Evolutionary conservation across 2,329 filamentous ascomycete genomes (phyloP).

Genomic region (Albophoma yamanashiensis): DNA sequence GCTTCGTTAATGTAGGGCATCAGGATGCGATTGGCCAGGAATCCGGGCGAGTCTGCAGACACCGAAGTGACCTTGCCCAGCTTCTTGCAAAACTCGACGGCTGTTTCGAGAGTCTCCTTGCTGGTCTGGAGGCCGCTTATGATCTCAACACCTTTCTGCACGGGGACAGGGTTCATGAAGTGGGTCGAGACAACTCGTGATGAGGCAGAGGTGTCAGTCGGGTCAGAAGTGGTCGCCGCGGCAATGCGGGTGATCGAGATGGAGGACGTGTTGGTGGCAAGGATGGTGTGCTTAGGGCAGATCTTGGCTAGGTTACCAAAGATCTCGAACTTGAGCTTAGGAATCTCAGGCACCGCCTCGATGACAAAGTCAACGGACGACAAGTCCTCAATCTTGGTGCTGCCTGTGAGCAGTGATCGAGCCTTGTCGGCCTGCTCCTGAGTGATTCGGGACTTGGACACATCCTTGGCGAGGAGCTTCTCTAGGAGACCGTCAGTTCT

Average conservation of each 20-base stretch:
- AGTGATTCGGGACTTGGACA: conserved; percentile 76
- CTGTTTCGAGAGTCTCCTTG: conserved; percentile 66
- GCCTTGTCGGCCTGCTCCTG: conserved; percentile 68
- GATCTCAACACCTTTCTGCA: conserved; percentile 97
- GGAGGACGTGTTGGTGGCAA: conserved; percentile 97
- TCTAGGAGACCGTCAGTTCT: conserved; percentile 38
- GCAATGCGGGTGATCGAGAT: conserved; percentile 97
- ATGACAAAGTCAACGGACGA: conserved; percentile 91
- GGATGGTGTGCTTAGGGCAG: conserved; percentile 73
- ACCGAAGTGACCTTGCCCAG: conserved; percentile 91
- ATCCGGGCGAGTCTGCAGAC: conserved; percentile 84
- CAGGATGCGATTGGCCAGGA: conserved; percentile 89
- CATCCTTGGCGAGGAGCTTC: conserved; percentile 87
- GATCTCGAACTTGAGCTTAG: conserved; percentile 75
- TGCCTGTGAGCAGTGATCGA: conserved; percentile 57
- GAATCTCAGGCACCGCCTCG: conserved; percentile 91
- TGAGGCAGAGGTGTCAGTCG: conserved; percentile 68
- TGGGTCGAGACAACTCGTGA: conserved; percentile 91
- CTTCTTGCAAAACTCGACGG: conserved; percentile 73
- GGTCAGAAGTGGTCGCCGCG: conserved; percentile 68
- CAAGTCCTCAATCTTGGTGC: conserved; percentile 66
- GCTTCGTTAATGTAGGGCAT: conserved; percentile 99
- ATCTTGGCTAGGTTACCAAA: conserved; percentile 75
- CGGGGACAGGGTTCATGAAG: conserved; percentile 98
- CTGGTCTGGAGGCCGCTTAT: conserved; percentile 92